Evolutionary conservation across 1,139 yeast species (phyloP), one percentile per base, ranked within the genome.

Genomic region (Pichia sp.): DNA sequence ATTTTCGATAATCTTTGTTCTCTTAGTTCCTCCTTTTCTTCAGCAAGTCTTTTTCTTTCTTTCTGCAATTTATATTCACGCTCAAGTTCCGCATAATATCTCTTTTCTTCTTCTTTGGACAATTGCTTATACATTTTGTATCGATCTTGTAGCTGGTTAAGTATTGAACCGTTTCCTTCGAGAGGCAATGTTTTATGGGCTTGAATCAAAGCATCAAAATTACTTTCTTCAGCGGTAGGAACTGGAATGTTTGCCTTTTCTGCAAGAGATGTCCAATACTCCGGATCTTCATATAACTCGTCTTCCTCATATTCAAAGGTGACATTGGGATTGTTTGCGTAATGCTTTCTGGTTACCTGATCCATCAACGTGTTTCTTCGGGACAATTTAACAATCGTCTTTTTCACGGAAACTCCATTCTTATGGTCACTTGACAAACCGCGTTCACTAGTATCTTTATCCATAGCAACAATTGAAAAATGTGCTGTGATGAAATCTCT

Each of bases 231-330:
- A 26, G 27, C 37, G 2, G 4, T 11, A 16, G 26, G n/a, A 23
- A 44, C 31, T 31, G 52, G 56, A 26, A 58, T 56, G 39, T 58
- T 58, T 1, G 62, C 62, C 33, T 61, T 47, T 37, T 49, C 49
- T 1, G 62, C 62, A 34, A 58, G 35, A 3, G 47, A 49, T 6
- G 44, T 26, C 61, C 60, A 58, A 43, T 57, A 57, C n/a, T 56
- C 55, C 3, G 52, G 47, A 6, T 43, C 38, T 5, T 52, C 54
- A 6, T 39, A 36, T 9, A 38, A 29, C n/a, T 49, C 44, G 26
- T 48, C 46, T 37, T 53, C 55, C 8, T 41, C 46, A 28, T 44
- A 44, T 5, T 43, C 37, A 38, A 52, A 49, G 29, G 37, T 44
- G 29, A 53, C 54, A 37, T 46, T 39, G 9, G 52, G 44, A 39